A percentile compares a stretch with the other conserved stretches of the same genome.
Conservation (phyloP, 257 asterid species). For the Eustoma russellianum region DNA sequence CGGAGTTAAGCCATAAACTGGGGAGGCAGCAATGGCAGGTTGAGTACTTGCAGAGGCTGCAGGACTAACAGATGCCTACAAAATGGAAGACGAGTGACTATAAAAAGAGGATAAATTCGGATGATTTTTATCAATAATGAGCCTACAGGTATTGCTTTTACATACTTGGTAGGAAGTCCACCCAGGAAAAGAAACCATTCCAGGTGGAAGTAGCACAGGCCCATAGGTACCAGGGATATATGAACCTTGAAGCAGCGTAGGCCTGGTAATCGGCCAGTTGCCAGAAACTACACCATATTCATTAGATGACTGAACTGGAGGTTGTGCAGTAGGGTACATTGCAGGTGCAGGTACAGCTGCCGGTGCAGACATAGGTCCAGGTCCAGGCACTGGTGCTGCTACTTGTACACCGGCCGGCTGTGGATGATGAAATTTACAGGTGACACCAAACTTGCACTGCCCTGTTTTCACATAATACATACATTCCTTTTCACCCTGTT, state of each 20-base stretch:
- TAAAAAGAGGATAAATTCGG: no score
- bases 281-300: constrained; percentile 71
- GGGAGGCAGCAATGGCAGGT: constrained; percentile 47
- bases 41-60: constrained; percentile 51
- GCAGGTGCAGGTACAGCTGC: constrained; percentile 41
- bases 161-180: constrained; percentile 83
- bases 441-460: constrained; percentile 82
- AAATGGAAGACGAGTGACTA: neutral
- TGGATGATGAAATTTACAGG: constrained; percentile 97
- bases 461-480: constrained; percentile 78
- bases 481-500: constrained; percentile 96
- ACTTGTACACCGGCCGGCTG: constrained; percentile 65
- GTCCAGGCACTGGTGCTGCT: constrained; percentile 41
- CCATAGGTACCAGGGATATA: constrained; percentile 70
- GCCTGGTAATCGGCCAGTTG: constrained; percentile 80
- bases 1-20: constrained; percentile 54
- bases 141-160: neutral
- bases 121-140: no score
- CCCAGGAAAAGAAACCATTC: constrained; percentile 71
- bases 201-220: constrained; percentile 65
- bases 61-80: constrained; percentile 33
- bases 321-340: constrained; percentile 47
- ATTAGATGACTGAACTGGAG: constrained; percentile 67
- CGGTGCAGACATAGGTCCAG: constrained; percentile 45
- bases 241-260: constrained; percentile 64